A percentile compares a stretch with the other conserved stretches of the same genome.
These are phyloP conservation scores for Vigna nakashimae DNA, from an alignment of 306 rosid genomes.

Conservation along the genomic window DNA sequence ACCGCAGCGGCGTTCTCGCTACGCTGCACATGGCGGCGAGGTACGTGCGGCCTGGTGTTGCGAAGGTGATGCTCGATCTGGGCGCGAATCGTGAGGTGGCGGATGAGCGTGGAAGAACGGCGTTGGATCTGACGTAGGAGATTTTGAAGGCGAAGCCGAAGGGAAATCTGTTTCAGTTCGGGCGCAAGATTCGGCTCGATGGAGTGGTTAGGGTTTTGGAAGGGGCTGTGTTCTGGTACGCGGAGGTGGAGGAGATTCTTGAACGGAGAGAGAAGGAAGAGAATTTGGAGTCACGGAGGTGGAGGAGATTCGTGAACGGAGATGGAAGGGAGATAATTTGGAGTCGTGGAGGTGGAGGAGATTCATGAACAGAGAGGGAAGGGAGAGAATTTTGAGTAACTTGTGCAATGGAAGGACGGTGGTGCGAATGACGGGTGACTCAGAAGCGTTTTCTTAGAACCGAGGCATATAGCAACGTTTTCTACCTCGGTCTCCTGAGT, in stretches of 20 bases:
- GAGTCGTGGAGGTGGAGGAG: conserved; percentile 67
- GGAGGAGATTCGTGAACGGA: too few species aligned
- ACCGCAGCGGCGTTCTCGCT: conserved; percentile 63
- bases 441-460: too few species aligned
- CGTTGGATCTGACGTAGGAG: conserved; percentile 72
- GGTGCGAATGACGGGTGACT: too few species aligned
- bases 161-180: conserved; percentile 82
- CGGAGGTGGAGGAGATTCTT: conserved; percentile 74
- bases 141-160: conserved; percentile 64
- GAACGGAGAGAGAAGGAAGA: conserved; percentile 86
- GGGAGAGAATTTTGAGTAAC: too few species aligned
- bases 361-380: conserved; percentile 48
- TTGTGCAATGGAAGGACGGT: too few species aligned
- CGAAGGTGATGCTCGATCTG: conserved; percentile 56
- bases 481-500: too few species aligned
- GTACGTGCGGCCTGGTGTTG: conserved; percentile 68
- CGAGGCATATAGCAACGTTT: too few species aligned
- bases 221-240: conserved; percentile 69
- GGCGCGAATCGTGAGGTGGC: conserved; percentile 73
- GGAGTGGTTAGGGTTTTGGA: conserved; percentile 60
- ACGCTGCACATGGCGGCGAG: conserved; percentile 91
- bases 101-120: conserved; percentile 66
- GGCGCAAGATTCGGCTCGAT: conserved; percentile 69
- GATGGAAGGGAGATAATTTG: conserved; percentile 38
- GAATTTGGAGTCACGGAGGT: conserved; percentile 52